A percentile compares a stretch with the other conserved stretches of the same genome.
These are phyloP conservation scores for Quercus tomentella DNA, from an alignment of 331 rosid genomes.

Conservation along the genomic window DNA sequence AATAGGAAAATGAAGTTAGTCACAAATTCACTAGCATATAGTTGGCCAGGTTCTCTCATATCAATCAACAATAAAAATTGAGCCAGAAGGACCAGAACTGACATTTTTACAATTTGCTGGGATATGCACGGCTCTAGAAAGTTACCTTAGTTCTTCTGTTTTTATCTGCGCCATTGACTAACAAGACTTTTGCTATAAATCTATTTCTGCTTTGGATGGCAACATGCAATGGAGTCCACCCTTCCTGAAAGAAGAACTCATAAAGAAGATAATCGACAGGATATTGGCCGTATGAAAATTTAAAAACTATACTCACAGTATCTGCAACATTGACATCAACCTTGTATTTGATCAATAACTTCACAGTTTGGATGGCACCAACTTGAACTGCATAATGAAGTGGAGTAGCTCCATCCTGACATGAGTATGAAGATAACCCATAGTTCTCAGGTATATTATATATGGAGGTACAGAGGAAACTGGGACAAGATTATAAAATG, in stretches of 20 bases:
- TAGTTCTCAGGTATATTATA: not conserved
- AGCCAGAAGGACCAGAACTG: not conserved
- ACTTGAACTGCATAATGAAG: slow-evolving; percentile 97
- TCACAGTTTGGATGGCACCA: slow-evolving; percentile 80
- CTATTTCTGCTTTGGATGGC: slow-evolving; percentile 87
- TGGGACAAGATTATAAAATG: not conserved
- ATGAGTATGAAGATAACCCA: slow-evolving; percentile 16
- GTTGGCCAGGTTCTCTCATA: not conserved
- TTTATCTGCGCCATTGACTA: slow-evolving; percentile 80
- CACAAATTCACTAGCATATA: not conserved
- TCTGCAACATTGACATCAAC: slow-evolving; percentile 78
- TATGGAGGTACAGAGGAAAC: slow-evolving; percentile 4
- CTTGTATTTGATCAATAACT: slow-evolving; percentile 75
- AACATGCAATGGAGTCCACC: slow-evolving; percentile 92
- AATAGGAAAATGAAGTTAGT: not conserved
- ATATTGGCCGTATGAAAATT: not conserved
- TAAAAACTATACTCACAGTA: slow-evolving; percentile 47
- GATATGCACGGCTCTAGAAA: not conserved
- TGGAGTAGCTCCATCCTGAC: slow-evolving; percentile 92
- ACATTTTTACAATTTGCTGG: not conserved
- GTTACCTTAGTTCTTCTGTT: slow-evolving; percentile 70
- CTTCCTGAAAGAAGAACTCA: slow-evolving; percentile 52
- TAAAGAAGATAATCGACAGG: not conserved
- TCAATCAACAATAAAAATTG: not conserved
- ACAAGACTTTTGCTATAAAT: slow-evolving; percentile 74